Evolutionary conservation across 192 early-diverging fungal species (phyloP).

Genomic region (Geosiphon pyriformis): DNA sequence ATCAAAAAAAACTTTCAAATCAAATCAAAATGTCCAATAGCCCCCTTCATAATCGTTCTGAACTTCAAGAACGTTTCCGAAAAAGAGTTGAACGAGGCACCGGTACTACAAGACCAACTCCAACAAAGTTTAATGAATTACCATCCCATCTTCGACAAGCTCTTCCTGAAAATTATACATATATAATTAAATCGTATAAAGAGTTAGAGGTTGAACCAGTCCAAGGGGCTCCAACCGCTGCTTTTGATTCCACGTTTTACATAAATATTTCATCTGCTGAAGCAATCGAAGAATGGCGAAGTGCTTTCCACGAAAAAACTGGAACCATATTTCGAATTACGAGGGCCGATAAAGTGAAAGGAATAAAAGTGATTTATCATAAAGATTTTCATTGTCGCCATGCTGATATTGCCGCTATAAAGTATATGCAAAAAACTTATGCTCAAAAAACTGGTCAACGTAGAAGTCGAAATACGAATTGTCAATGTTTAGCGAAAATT

Average conservation of each 20-base stretch:
- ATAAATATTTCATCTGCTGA: slow-evolving; percentile 14
- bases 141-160: slow-evolving; percentile 7
- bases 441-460: slow-evolving; percentile 22
- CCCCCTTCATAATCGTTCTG: too few species aligned
- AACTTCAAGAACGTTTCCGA: slow-evolving; percentile 17
- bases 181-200: slow-evolving; percentile 25
- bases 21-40: too few species aligned
- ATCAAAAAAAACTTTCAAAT: too few species aligned
- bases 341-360: slow-evolving; percentile 23
- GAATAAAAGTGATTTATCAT: slow-evolving; percentile 25
- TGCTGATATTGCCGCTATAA: slow-evolving; percentile 23
- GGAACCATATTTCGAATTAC: slow-evolving; percentile 24
- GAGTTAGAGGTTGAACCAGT: slow-evolving; percentile 5
- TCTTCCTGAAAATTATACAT: slow-evolving; percentile 22
- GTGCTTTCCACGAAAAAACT: slow-evolving; percentile 18
- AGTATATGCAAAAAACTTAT: slow-evolving; percentile 28
- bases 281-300: slow-evolving; percentile 19
- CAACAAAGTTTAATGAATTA: slow-evolving; percentile 12
- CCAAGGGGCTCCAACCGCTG: slow-evolving; percentile 5
- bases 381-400: slow-evolving; percentile 24
- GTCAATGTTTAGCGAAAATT: slow-evolving; percentile 25
- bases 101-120: slow-evolving; percentile 17
- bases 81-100: slow-evolving; percentile 7
- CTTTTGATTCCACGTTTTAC: slow-evolving; percentile 21
- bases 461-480: slow-evolving; percentile 24